Percentiles rank a stretch among this genome's conserved stretches.
phyloP scores from a whole-genome alignment of 805 yeast genomes.

The Saccharomycopsis malanga region DNA sequence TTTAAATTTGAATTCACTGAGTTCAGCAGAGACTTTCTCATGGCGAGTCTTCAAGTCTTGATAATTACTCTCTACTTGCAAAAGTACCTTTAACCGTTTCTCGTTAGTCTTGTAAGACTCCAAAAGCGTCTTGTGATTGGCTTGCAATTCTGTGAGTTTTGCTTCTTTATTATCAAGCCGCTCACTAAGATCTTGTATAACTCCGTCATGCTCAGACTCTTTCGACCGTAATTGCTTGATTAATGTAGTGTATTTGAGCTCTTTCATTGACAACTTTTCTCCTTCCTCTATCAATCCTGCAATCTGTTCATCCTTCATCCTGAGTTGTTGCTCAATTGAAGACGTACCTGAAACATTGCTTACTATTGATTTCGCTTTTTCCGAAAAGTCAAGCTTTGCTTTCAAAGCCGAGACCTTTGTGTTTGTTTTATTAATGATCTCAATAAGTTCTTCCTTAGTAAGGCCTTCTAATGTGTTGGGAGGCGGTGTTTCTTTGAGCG shows the following conservation, averaged over 20 bases:
- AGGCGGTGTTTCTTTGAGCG: neutral
- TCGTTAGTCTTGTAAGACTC: neutral
- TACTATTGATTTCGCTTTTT: slow-evolving; percentile 5
- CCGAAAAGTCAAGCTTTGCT: slow-evolving; percentile 11
- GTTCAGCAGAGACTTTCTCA: slow-evolving; percentile 15
- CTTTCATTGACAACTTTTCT: slow-evolving; percentile 60
- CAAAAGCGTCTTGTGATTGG: slow-evolving; percentile 20
- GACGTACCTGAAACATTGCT: neutral
- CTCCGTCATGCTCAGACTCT: slow-evolving; percentile 34
- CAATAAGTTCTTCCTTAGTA: slow-evolving; percentile 1
- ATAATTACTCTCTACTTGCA: slow-evolving; percentile 16
- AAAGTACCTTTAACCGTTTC: slow-evolving; percentile 1
- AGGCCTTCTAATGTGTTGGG: neutral
- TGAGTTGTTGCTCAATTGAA: slow-evolving; percentile 28
- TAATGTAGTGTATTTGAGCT: slow-evolving; percentile 57
- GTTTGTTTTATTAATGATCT: neutral
- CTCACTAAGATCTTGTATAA: slow-evolving; percentile 28
- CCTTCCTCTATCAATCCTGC: slow-evolving; percentile 70
- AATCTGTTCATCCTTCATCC: slow-evolving; percentile 50
- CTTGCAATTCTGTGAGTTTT: slow-evolving; percentile 37
- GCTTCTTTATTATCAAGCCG: slow-evolving; percentile 27
- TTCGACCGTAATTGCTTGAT: slow-evolving; percentile 54
- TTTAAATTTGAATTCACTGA: slow-evolving; percentile 24
- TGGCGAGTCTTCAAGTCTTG: slow-evolving; percentile 16
- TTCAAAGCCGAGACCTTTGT: neutral